Evolutionary conservation across 331 rosid species (phyloP).

Genomic region (Cucumis variabilis): DNA sequence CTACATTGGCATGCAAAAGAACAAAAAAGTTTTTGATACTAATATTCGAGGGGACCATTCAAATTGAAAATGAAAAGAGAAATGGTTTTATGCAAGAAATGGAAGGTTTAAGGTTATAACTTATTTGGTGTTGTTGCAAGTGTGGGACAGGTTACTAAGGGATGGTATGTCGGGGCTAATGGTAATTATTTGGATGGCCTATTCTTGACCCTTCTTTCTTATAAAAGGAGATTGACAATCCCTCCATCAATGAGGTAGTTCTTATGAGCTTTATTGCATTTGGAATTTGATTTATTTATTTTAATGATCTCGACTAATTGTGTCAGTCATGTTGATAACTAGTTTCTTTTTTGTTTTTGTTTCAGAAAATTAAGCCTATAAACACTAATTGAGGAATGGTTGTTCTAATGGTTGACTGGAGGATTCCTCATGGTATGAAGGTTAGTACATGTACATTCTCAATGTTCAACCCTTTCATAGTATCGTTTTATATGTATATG

Average conservation of each 20-base stretch:
- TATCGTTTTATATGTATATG: too few relatives aligned
- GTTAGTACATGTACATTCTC: too few relatives aligned
- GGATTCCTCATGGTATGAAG: too few relatives aligned
- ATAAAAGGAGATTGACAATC: constrained; percentile 82
- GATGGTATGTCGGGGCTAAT: constrained; percentile 90
- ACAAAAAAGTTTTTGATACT: constrained; percentile 84
- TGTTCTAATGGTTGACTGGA: too few relatives aligned
- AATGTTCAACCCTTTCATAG: too few relatives aligned
- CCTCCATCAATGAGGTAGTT: constrained; percentile 94
- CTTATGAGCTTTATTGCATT: neutral
- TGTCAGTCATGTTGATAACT: too few relatives aligned
- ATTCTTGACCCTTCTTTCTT: neutral
- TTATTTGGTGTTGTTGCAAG: constrained; percentile 66
- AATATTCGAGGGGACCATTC: constrained; percentile 76
- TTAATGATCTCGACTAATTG: too few relatives aligned
- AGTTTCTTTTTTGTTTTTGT: too few relatives aligned
- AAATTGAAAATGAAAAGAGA: constrained; percentile 17
- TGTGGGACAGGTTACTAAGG: constrained; percentile 82
- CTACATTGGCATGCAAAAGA: constrained; percentile 89
- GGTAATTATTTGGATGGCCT: constrained; percentile 51
- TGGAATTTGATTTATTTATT: too few relatives aligned
- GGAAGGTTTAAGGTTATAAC: neutral
- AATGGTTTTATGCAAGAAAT: neutral
- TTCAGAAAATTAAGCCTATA: neutral
- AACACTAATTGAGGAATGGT: too few relatives aligned